These are phyloP conservation scores for Staphylotrichum longicolle DNA, from an alignment of 495 filamentous ascomycete species.

Conservation along the genomic window DNA sequence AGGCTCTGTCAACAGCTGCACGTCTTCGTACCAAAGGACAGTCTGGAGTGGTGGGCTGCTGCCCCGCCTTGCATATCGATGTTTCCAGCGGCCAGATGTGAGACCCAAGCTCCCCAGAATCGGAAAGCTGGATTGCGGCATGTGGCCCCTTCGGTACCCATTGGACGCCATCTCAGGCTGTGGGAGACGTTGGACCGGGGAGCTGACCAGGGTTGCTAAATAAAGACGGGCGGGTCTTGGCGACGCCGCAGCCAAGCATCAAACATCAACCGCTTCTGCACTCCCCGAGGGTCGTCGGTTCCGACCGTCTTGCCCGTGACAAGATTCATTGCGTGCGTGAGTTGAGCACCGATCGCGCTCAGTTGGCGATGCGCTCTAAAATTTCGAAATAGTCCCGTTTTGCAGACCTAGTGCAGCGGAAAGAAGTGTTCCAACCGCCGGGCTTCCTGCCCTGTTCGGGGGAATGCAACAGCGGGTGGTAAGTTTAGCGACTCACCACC, in stretches of 20 bases:
- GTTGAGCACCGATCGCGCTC: not conserved
- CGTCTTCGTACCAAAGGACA: not conserved
- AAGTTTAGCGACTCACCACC: conserved; percentile 24
- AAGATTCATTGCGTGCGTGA: no score
- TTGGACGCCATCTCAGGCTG: conserved; percentile 8
- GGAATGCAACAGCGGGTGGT: conserved; percentile 22
- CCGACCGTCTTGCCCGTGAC: not conserved
- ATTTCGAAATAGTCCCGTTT: not conserved
- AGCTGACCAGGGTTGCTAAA: conserved; percentile 3
- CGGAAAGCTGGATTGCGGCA: not conserved
- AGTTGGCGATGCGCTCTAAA: not conserved
- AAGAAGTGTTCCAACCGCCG: conserved; percentile 28
- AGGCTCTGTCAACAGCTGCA: not conserved
- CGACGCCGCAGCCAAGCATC: conserved; percentile 9
- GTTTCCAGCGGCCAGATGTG: not conserved
- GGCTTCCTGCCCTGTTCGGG: conserved; percentile 2
- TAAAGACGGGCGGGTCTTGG: conserved; percentile 7
- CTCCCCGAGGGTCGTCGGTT: not conserved
- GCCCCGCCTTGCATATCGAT: conserved; percentile 1
- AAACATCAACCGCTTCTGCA: not conserved
- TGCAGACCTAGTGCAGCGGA: conserved; percentile 1
- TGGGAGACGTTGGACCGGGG: not conserved
- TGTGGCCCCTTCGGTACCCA: not conserved
- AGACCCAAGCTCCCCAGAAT: conserved; percentile 1
- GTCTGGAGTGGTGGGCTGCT: not conserved